Base-by-base conservation (phyloP, 495 filamentous ascomycete genomes). In the Penicillium macrosclerotiorum region DNA sequence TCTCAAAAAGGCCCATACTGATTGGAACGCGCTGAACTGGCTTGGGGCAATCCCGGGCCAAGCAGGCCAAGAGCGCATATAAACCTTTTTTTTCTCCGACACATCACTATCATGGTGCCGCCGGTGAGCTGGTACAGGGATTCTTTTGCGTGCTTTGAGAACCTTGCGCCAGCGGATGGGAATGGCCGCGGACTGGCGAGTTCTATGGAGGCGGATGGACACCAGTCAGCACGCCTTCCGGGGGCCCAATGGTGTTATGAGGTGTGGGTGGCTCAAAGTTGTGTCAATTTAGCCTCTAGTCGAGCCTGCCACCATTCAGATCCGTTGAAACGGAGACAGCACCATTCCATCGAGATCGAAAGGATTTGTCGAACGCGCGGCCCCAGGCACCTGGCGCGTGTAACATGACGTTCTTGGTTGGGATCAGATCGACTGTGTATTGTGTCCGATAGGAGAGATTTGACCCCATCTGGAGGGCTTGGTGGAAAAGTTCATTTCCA, bases 121-220 rank as follows among this genome's bases (percentile, higher is more conserved):
- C n/a, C n/a, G n/a, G n/a, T 57, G 49, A 45, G 49, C 5, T 36
- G 32, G 25, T 20, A 42, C 41, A 41, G 18, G 54, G 54, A 32
- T 38, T 1, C 5, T 37, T 46, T 57, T 49, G 54, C 54, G 54
- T 57, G 54, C 54, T 52, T 33, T 37, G 12, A n/a, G n/a, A 24
- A 32, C 32, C 39, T 40, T 20, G 36, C 47, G 30, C 24, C 20
- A 31, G 30, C 30, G 16, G 7, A 22, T 6, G 35, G 18, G 35
- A 24, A 17, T 32, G 20, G 14, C 8, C 22, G 27, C n/a, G 19
- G 4, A 8, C 20, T 30, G 19, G 30, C 29, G 30, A n/a, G 39
- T 34, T 8, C 30, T 17, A 45, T 24, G 42, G 25, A 17, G 42
- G 31, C 45, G 37, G 22, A 42, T 46, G 49, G 17, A 30, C 32